Evolutionary conservation across 2,329 filamentous ascomycete genomes (phyloP).

Genomic region (Cercospora beticola): DNA sequence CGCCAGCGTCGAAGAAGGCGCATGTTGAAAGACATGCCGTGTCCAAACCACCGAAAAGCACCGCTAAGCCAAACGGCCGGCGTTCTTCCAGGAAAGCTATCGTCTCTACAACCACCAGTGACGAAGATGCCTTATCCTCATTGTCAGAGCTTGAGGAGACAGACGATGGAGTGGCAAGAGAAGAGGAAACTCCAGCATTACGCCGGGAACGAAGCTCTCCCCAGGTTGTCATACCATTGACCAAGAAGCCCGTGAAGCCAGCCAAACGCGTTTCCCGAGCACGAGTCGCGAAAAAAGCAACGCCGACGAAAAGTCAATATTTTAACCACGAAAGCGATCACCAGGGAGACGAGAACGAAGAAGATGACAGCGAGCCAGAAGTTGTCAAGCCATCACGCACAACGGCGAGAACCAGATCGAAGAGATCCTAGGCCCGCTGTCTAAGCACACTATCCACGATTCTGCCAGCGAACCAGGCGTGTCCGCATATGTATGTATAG

Average conservation of each 20-base stretch:
- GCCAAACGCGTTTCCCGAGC: constrained; percentile 5
- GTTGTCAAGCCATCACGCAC: constrained; percentile 33
- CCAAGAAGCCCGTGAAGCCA: constrained; percentile 14
- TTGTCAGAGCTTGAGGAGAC: constrained; percentile 11
- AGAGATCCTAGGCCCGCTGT: neutral
- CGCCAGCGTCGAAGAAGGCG: neutral
- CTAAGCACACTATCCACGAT: neutral
- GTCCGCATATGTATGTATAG: neutral
- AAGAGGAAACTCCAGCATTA: constrained; percentile 5
- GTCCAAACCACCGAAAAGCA: constrained; percentile 5
- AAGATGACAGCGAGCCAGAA: constrained; percentile 31
- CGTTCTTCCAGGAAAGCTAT: neutral
- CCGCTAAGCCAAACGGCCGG: constrained; percentile 8
- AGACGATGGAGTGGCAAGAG: neutral
- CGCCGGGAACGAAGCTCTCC: constrained; percentile 23
- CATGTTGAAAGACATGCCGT: neutral
- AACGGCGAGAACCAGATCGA: constrained; percentile 35
- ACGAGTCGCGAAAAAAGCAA: constrained; percentile 28
- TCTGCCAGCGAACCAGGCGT: neutral
- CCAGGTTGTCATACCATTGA: constrained; percentile 29
- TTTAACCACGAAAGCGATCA: constrained; percentile 21
- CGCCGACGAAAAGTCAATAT: constrained; percentile 35
- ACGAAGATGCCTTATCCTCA: neutral
- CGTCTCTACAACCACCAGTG: constrained; percentile 7
- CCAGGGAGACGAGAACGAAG: constrained; percentile 20